A percentile compares a stretch with the other conserved stretches of the same genome.
phyloP scores from a whole-genome alignment of 1,139 yeast species.

The Lodderomyces elongisporus region DNA sequence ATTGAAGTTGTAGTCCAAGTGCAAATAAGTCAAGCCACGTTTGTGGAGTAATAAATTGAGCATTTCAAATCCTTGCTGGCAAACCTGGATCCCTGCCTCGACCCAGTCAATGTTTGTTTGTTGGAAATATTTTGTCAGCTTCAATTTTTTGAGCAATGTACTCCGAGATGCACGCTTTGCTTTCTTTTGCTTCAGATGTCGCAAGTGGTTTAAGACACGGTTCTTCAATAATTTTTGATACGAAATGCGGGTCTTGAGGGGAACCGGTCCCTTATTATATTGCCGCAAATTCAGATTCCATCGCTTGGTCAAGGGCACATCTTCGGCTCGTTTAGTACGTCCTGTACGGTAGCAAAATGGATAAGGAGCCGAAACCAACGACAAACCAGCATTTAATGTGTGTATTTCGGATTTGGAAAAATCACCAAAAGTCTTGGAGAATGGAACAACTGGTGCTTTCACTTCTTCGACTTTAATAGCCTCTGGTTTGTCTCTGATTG shows the following conservation, averaged over 20 bases:
- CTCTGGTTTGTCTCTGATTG: conserved; percentile 12
- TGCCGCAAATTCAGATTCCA: conserved; percentile 80
- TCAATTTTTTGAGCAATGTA: conserved; percentile 61
- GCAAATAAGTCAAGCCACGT: conserved; percentile 87
- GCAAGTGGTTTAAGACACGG: conserved; percentile 68
- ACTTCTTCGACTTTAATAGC: conserved; percentile 19
- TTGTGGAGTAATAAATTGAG: conserved; percentile 83
- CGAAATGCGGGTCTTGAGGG: conserved; percentile 76
- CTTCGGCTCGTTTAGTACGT: conserved; percentile 74
- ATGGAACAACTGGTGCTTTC: conserved; percentile 41
- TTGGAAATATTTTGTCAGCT: conserved; percentile 81
- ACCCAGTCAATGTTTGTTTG: conserved; percentile 96
- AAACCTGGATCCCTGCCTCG: conserved; percentile 92
- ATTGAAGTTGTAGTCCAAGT: conserved; percentile 92
- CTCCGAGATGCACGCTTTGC: conserved; percentile 33
- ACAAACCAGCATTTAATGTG: conserved; percentile 54
- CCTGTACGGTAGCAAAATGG: conserved; percentile 82
- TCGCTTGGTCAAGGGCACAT: conserved; percentile 74
- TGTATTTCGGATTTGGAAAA: conserved; percentile 20
- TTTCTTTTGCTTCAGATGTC: conserved; percentile 36
- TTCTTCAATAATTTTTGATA: conserved; percentile 81
- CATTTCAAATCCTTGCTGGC: conserved; percentile 93
- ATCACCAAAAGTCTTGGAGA: conserved; percentile 17
- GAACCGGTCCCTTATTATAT: too few species aligned
- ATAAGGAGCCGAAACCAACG: conserved; percentile 72